Base-by-base conservation (phyloP, 768 basidiomycete species). In the Boletus rufocinnamomeus region DNA sequence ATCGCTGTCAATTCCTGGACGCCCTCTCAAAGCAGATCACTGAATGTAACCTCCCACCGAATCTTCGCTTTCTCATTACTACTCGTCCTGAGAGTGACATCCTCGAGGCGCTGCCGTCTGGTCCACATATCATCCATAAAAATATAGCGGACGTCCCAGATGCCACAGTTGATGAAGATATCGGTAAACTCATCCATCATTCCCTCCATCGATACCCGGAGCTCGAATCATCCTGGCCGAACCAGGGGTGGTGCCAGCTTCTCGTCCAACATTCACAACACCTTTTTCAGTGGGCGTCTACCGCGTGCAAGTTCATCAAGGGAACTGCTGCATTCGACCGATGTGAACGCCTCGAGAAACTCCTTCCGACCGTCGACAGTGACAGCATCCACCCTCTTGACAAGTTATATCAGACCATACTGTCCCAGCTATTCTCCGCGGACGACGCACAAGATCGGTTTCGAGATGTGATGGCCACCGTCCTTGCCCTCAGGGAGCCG, bases 331-430 rank as follows among this genome's bases (percentile, higher is more conserved):
- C 7, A 19, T 0, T 38, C 3, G 37, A 38, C 17, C 37, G 0
- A 19, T 19, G 17, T 4, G 37, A 38, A 14, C 8, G 17, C 0
- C 17, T 38, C 2, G 37, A 38, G 37, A 19, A 38, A 19, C 37
- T 38, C 0, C 7, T 19, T 0, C 17, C 0, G 3, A 6, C 37
- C 3, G 37, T 0, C 6, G 11, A 38, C 37, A 17, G 17, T 38
- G 17, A 38, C 1, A 11, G 17, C 37, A 8, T 19, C 17, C 37
- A 19, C 17, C 4, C 37, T 0, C 17, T 38, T 19, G 17, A 38
- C 37, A 17, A 38, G 37, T 17, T 38, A 1, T 38, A 38, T 3
- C 17, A 4, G 3, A 38, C 17, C 37, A 38, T 38, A 38, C 37
- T 38, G 8, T 0, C 0, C 1, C 37, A 38, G 17, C 37, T 38